phyloP scores from a whole-genome alignment of 768 basidiomycete genomes.

The Boletus patriciae region DNA sequence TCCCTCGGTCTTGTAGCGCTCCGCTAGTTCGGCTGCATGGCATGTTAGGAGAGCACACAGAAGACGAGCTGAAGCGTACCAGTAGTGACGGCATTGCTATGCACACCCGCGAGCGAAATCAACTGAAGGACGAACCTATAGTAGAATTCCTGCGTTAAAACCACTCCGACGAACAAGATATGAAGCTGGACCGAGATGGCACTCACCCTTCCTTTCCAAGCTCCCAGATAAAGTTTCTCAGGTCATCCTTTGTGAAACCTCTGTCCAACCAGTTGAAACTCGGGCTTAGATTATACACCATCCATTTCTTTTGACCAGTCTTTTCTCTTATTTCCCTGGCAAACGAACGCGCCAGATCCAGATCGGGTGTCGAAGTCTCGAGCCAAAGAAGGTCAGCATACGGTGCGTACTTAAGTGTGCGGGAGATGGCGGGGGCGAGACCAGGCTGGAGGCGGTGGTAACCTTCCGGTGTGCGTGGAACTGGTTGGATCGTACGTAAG shows the following conservation, averaged over 20 bases:
- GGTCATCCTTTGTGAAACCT: conserved; percentile 71
- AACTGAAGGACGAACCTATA: conserved; percentile 85
- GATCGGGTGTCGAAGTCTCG: conserved; percentile 86
- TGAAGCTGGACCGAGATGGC: neutral
- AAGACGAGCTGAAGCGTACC: conserved; percentile 42
- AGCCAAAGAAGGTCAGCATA: conserved; percentile 91
- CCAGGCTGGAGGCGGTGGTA: conserved; percentile 88
- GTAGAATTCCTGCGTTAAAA: conserved; percentile 5
- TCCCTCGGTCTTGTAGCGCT: conserved; percentile 79
- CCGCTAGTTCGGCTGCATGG: conserved; percentile 68
- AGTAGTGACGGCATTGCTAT: conserved; percentile 76
- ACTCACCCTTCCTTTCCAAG: conserved; percentile 81
- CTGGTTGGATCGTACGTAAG: conserved; percentile 37
- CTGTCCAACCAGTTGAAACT: conserved; percentile 91
- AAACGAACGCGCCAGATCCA: conserved; percentile 76
- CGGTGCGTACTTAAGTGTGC: conserved; percentile 76
- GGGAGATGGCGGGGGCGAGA: conserved; percentile 77
- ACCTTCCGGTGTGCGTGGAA: conserved; percentile 86
- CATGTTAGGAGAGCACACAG: conserved; percentile 4
- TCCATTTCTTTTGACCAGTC: conserved; percentile 65
- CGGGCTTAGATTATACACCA: conserved; percentile 92
- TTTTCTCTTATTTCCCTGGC: conserved; percentile 70
- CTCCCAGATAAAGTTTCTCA: conserved; percentile 89
- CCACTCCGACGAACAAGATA: neutral
- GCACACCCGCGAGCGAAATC: conserved; percentile 87